Base-by-base conservation (phyloP, 805 yeast genomes). In the Starmera dryadoides region DNA sequence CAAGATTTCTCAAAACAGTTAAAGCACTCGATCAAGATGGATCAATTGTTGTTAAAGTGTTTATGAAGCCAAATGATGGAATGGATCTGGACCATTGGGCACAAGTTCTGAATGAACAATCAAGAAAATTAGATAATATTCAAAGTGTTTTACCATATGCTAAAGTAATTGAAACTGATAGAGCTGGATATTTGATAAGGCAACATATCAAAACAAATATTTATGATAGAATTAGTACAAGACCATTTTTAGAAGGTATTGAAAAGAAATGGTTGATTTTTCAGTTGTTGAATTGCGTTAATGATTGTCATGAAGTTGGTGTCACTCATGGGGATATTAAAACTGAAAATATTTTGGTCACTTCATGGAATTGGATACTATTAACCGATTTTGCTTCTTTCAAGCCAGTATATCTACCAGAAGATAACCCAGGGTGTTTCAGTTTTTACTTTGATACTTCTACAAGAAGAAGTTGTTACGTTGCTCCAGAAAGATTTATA, bases 381-480 rank as follows among this genome's bases (percentile, higher is more conserved):
- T 58, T 93, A 11, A 67, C 86, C 2, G 98, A 93, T 60, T 91
- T 91, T 62, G 83, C 96, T 2, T 69, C 77, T 1, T 76, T 81
- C 55, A 93, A 93, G 59, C 98, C 98, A 0, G 77, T 77, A 0
- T 78, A 71, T 49, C 62, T 93, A 25, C 97, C 98, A 0, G 96
- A 86, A 46, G 93, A 88, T 48, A 91, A 93, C 53, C 97, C 98
- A 0, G 84, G 89, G 11, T 91, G 84, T 45, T 93, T 85, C 51
- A 79, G 93, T 1, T 93, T 91, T 54, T 93, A 81, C 59, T 93
- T 89, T 56, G 98, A 93, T 61, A 86, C 91, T 3, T 84, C 95
- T 2, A 86, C 78, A 55, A 69, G 97, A 46, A 71, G 96, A 50
- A 74, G 78, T 2, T 93, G 98, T 59, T 91, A 91, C 58, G 59